Conservation (phyloP, 2,329 filamentous ascomycete species). For the Chalaropsis thielavioides region DNA sequence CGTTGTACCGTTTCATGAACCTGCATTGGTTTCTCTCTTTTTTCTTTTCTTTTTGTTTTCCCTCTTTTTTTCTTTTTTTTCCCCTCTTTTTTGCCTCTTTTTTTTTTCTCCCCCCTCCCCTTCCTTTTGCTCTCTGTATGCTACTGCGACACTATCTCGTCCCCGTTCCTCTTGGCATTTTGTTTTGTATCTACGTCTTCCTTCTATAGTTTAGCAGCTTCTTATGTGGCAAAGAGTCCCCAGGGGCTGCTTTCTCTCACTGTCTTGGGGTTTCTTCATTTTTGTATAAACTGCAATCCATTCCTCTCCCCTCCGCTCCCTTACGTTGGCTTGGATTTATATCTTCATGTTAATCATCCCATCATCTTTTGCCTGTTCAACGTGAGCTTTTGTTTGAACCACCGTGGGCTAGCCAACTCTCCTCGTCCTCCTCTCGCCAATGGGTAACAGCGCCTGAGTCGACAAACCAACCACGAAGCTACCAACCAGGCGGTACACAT, state of each 20-base stretch:
- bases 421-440: too few relatives aligned
- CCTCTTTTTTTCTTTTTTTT: not conserved
- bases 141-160: not conserved
- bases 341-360: constrained; percentile 1
- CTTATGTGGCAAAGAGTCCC: constrained; percentile 4
- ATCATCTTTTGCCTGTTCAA: not conserved
- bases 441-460: too few relatives aligned
- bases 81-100: not conserved
- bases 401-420: too few relatives aligned
- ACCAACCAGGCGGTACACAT: too few relatives aligned
- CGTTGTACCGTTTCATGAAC: constrained; percentile 4
- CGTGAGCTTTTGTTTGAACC: not conserved
- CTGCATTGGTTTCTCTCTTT: not conserved
- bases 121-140: not conserved
- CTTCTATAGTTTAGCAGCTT: not conserved
- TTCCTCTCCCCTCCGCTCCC: not conserved
- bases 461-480: too few relatives aligned
- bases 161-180: constrained; percentile 3
- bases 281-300: not conserved
- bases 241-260: not conserved
- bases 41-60: not conserved
- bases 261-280: not conserved
- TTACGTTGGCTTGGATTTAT: not conserved
- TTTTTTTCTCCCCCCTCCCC: not conserved
- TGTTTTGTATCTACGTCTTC: not conserved